A percentile compares a stretch with the other conserved stretches of the same genome.
Conservation (phyloP, 2,329 filamentous ascomycete genomes). For the Colletotrichum sansevieriae region DNA sequence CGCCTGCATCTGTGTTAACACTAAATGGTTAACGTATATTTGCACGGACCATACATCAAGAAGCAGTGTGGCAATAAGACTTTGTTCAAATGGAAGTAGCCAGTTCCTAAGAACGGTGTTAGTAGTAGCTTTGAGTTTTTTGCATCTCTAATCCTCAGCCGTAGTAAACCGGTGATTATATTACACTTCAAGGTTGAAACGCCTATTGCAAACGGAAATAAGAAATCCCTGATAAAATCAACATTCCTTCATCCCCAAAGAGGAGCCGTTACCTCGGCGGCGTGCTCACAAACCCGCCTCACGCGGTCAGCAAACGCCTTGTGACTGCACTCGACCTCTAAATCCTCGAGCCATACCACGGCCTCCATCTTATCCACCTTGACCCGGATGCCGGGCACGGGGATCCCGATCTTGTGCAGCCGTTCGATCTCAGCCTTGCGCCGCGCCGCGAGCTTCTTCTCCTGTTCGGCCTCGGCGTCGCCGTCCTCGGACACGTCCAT, state of each 20-base stretch:
- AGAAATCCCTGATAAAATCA: too few relatives aligned
- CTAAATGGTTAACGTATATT: too few relatives aligned
- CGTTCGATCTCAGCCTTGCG: slow-evolving; percentile 79
- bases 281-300: slow-evolving; percentile 88
- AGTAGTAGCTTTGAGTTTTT: background rate
- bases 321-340: slow-evolving; percentile 89
- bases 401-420: slow-evolving; percentile 86
- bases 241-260: slow-evolving; percentile 66
- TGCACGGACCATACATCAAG: too few relatives aligned
- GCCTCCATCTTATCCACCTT: slow-evolving; percentile 89
- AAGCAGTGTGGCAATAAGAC: background rate
- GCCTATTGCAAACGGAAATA: slow-evolving; percentile 4
- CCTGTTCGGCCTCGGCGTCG: slow-evolving; percentile 48
- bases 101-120: too few relatives aligned
- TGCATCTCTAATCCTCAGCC: slow-evolving; percentile 2
- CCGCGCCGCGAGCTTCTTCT: slow-evolving; percentile 64
- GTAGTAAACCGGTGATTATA: slow-evolving; percentile 23
- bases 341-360: slow-evolving; percentile 89
- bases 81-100: background rate
- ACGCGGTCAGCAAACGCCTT: slow-evolving; percentile 86
- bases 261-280: slow-evolving; percentile 86
- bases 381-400: slow-evolving; percentile 89
- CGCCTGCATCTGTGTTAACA: too few relatives aligned
- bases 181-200: slow-evolving; percentile 13
- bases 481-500: slow-evolving; percentile 43